These are phyloP conservation scores for Aquanectria penicillioides DNA, from an alignment of 2,329 filamentous ascomycete species.

Conservation along the genomic window DNA sequence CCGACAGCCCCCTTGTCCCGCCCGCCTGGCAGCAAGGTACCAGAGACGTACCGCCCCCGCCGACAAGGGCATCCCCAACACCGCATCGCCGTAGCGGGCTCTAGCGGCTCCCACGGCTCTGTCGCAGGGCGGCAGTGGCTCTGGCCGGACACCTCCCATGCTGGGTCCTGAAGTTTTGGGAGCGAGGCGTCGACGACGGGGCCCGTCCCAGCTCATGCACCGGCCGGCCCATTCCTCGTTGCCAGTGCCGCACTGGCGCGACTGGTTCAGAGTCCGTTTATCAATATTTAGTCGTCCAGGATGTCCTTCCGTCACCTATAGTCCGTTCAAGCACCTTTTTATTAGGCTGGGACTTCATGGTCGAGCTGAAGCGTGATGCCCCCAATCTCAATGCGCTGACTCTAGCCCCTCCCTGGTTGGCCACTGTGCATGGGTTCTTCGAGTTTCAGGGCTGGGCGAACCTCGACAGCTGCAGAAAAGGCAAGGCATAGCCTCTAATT, in stretches of 20 bases:
- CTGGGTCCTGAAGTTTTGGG: constrained; percentile 4
- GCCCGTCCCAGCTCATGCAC: constrained; percentile 30
- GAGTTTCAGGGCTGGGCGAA: too few relatives aligned
- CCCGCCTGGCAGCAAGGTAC: constrained; percentile 11
- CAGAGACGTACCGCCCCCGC: constrained; percentile 11
- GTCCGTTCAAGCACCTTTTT: too few relatives aligned
- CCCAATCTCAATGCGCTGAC: too few relatives aligned
- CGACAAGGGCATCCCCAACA: constrained; percentile 22
- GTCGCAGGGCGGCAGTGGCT: constrained; percentile 29
- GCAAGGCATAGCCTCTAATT: too few relatives aligned
- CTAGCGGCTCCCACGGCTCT: constrained; percentile 23
- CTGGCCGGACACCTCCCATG: constrained; percentile 14
- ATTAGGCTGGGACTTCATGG: too few relatives aligned
- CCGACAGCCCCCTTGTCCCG: not conserved
- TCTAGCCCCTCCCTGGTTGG: too few relatives aligned
- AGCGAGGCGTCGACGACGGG: constrained; percentile 7
- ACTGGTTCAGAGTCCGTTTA: too few relatives aligned
- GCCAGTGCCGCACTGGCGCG: constrained; percentile 22
- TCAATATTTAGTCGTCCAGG: too few relatives aligned
- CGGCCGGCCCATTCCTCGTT: constrained; percentile 37
- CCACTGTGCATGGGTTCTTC: too few relatives aligned
- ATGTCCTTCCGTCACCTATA: too few relatives aligned
- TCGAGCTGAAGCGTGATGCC: too few relatives aligned
- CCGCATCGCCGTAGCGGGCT: constrained; percentile 20
- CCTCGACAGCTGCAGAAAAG: too few relatives aligned